Conservation (phyloP, 805 yeast species). For the Candida sakaeoensis region DNA sequence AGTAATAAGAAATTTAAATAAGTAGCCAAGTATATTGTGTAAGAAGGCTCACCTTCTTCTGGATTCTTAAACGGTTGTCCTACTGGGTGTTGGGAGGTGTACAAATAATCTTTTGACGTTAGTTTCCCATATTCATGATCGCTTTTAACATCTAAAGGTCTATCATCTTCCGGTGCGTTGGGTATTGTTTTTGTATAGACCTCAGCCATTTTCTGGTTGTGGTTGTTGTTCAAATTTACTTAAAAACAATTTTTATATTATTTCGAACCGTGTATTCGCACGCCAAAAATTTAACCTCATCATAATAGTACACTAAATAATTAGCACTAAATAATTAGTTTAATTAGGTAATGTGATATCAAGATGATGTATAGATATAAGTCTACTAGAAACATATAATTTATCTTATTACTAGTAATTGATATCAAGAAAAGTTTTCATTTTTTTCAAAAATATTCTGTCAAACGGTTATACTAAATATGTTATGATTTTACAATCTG, state of each 20-base stretch:
- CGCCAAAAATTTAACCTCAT: no score
- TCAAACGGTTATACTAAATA: no score
- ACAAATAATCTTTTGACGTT: conserved; percentile 61
- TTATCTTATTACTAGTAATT: no score
- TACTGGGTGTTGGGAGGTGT: conserved; percentile 54
- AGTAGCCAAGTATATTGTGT: conserved; percentile 71
- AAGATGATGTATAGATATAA: no score
- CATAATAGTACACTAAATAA: no score
- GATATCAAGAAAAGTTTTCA: no score
- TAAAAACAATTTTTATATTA: not conserved
- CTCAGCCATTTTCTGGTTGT: conserved; percentile 16
- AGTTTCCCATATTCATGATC: conserved; percentile 73
- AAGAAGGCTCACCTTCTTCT: conserved; percentile 82
- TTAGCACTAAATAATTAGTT: no score
- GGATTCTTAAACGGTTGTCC: conserved; percentile 60
- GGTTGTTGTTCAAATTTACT: not conserved
- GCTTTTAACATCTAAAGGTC: conserved; percentile 29
- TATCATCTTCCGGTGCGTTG: conserved; percentile 34
- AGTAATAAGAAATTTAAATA: conserved; percentile 81
- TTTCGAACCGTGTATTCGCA: not conserved
- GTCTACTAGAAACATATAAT: no score
- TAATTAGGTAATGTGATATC: no score
- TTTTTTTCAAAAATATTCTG: no score
- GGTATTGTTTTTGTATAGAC: conserved; percentile 23
- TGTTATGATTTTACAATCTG: no score